phyloP scores from a whole-genome alignment of 495 filamentous ascomycete species.

The Acidiella bohemica region DNA sequence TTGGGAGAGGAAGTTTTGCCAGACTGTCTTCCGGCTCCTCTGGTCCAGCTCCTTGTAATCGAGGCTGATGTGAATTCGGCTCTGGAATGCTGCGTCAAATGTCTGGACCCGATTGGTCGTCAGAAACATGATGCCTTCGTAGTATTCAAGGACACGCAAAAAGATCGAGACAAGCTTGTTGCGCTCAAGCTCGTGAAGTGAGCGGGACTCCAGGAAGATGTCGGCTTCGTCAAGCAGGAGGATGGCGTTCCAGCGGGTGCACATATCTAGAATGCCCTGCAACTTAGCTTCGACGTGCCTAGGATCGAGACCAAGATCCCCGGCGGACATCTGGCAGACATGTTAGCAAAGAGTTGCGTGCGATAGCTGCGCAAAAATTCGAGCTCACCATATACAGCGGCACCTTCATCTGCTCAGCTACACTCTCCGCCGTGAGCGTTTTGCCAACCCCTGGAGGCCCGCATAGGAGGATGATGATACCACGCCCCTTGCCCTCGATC shows the following conservation, averaged over 20 bases:
- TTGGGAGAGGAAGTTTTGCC: conserved; percentile 34
- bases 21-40: conserved; percentile 26
- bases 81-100: conserved; percentile 31
- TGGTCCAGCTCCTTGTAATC: conserved; percentile 29
- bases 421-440: conserved; percentile 30
- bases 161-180: conserved; percentile 36
- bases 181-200: conserved; percentile 28
- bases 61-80: conserved; percentile 32
- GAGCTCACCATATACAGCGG: conserved; percentile 31
- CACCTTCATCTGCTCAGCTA: conserved; percentile 30
- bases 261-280: conserved; percentile 30
- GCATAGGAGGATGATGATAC: conserved; percentile 30
- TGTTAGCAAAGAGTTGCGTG: too few relatives aligned
- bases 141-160: conserved; percentile 41
- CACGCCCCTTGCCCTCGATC: conserved; percentile 38
- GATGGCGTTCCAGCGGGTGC: conserved; percentile 33
- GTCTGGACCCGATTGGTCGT: conserved; percentile 30
- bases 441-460: conserved; percentile 32
- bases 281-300: conserved; percentile 27
- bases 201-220: conserved; percentile 45
- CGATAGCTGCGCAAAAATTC: too few relatives aligned
- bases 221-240: conserved; percentile 54
- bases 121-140: conserved; percentile 49
- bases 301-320: conserved; percentile 29
- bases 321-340: conserved; percentile 30